Evolutionary conservation across 768 basidiomycete species (phyloP).

Genomic region (Tricholoma saponaceum): DNA sequence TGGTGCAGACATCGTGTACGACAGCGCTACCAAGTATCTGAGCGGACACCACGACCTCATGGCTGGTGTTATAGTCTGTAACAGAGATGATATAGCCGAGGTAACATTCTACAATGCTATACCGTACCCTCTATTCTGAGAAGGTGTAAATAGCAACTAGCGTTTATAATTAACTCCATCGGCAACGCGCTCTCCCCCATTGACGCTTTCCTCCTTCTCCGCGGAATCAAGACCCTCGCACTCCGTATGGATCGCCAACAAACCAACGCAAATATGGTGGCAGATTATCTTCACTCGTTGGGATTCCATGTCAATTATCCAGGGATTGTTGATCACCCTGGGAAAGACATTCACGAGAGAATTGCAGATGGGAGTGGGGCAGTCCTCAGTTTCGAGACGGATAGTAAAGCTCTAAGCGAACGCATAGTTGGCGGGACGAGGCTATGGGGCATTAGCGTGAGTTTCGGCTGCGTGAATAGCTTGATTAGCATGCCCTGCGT

Average conservation of each 20-base stretch:
- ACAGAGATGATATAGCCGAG: constrained; percentile 87
- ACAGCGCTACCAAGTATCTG: constrained; percentile 96
- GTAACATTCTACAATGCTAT: constrained; percentile 29
- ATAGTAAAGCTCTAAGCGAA: constrained; percentile 86
- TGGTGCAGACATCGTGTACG: constrained; percentile 96
- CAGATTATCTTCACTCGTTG: constrained; percentile 76
- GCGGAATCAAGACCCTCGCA: constrained; percentile 94
- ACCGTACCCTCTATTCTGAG: constrained; percentile 6
- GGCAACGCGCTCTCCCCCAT: constrained; percentile 95
- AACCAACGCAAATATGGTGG: constrained; percentile 74
- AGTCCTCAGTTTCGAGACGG: constrained; percentile 93
- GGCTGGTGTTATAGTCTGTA: constrained; percentile 94
- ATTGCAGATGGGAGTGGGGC: constrained; percentile 92
- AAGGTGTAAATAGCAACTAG: constrained; percentile 59
- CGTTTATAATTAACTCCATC: constrained; percentile 87
- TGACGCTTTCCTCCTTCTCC: constrained; percentile 92
- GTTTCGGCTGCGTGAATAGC: constrained; percentile 97
- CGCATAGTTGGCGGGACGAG: constrained; percentile 89
- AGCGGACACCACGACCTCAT: constrained; percentile 99
- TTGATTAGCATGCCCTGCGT: constrained; percentile 98
- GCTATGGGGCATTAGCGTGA: constrained; percentile 96
- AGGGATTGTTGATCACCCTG: constrained; percentile 78
- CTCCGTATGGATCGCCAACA: constrained; percentile 96
- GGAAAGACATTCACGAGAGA: constrained; percentile 82
- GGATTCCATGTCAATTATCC: constrained; percentile 95